Conservation (phyloP, 768 basidiomycete genomes). For the Pleurotus tuber-regium region DNA sequence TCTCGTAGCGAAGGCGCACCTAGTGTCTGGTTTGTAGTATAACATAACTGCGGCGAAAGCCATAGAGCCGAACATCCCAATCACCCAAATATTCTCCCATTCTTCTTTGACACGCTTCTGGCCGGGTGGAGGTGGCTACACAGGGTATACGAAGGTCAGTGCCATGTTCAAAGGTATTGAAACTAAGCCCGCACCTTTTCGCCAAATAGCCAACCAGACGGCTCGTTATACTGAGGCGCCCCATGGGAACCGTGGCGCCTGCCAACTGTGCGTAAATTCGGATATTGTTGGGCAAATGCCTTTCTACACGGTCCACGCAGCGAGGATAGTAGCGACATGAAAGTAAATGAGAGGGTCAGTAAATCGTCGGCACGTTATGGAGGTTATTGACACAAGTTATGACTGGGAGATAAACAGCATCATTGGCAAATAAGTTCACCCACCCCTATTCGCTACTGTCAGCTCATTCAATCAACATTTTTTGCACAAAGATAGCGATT, state of each 20-base stretch:
- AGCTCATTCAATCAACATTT: not conserved
- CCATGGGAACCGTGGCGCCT: conserved; percentile 69
- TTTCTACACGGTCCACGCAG: conserved; percentile 44
- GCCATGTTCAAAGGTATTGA: not conserved
- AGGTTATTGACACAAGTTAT: conserved; percentile 4
- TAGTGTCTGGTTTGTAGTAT: conserved; percentile 93
- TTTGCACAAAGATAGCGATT: no score
- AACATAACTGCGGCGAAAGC: conserved; percentile 69
- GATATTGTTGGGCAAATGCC: conserved; percentile 21
- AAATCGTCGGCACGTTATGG: conserved; percentile 8
- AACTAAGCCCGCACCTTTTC: conserved; percentile 62
- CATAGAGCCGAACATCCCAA: conserved; percentile 91
- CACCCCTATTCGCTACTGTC: conserved; percentile 2
- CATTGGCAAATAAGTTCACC: conserved; percentile 10
- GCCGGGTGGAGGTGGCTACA: conserved; percentile 71
- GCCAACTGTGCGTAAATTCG: conserved; percentile 24
- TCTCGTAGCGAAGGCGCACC: conserved; percentile 44
- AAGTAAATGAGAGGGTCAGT: not conserved
- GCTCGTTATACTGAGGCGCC: conserved; percentile 85
- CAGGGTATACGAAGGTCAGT: conserved; percentile 1
- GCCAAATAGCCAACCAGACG: conserved; percentile 82
- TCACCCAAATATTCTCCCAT: conserved; percentile 90
- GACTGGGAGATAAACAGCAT: conserved; percentile 13
- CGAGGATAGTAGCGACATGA: conserved; percentile 48
- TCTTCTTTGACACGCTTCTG: conserved; percentile 85